These are phyloP conservation scores for Globisporangium abappressorium DNA, from an alignment of 352 stramenopile species.

Conservation along the genomic window DNA sequence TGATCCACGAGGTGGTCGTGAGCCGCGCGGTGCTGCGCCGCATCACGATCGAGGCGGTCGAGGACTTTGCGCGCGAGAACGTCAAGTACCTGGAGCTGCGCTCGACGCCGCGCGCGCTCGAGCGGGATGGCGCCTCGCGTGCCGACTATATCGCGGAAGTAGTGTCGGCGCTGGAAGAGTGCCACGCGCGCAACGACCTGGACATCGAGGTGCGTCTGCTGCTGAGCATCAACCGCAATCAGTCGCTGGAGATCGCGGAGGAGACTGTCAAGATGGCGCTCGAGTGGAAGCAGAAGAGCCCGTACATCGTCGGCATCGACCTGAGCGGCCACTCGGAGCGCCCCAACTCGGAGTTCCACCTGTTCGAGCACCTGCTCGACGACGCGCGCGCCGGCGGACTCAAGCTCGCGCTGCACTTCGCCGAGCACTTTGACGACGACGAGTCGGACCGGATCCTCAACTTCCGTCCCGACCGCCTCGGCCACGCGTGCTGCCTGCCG, in stretches of 20 bases:
- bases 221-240: slow-evolving; percentile 81
- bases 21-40: slow-evolving; percentile 55
- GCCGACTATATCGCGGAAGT: slow-evolving; percentile 74
- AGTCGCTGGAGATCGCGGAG: slow-evolving; percentile 55
- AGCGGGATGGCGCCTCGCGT: slow-evolving; percentile 48
- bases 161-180: slow-evolving; percentile 61
- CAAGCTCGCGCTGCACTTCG: slow-evolving; percentile 91
- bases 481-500: slow-evolving; percentile 87
- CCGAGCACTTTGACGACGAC: slow-evolving; percentile 84
- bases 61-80: slow-evolving; percentile 80
- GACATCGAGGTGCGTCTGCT: slow-evolving; percentile 76
- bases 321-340: slow-evolving; percentile 81
- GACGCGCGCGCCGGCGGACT: slow-evolving; percentile 67
- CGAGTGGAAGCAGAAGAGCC: slow-evolving; percentile 43
- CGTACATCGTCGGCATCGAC: slow-evolving; percentile 81
- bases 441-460: slow-evolving; percentile 81
- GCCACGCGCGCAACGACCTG: slow-evolving; percentile 45
- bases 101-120: slow-evolving; percentile 69
- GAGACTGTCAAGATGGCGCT: slow-evolving; percentile 63
- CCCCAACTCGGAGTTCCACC: slow-evolving; percentile 77
- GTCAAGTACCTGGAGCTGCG: slow-evolving; percentile 85
- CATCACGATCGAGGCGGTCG: slow-evolving; percentile 75
- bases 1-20: slow-evolving; percentile 83
- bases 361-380: slow-evolving; percentile 79
- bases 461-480: slow-evolving; percentile 90